Evolutionary conservation across 164 flowering plant species (phyloP).

Genomic region (Magnolia kwangsiensis): DNA sequence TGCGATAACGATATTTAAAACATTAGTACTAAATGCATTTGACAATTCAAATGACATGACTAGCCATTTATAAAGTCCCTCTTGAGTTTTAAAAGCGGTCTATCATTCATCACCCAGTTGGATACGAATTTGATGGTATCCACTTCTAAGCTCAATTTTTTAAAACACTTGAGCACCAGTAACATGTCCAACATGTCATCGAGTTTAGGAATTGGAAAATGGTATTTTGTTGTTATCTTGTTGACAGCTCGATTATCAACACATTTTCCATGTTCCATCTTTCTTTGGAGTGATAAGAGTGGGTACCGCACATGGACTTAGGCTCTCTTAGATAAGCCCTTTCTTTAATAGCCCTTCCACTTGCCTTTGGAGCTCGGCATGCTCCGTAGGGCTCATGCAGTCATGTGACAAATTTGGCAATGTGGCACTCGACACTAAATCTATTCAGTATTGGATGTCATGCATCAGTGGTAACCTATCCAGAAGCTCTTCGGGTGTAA

Average conservation of each 20-base stretch:
- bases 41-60: constrained; percentile 10
- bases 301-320: not conserved
- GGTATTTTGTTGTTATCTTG: constrained; percentile 1
- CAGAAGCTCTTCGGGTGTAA: not conserved
- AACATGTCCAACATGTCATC: not conserved
- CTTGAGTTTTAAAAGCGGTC: constrained; percentile 8
- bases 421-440: not conserved
- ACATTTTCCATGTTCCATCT: constrained; percentile 7
- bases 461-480: not conserved
- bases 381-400: not conserved
- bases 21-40: not conserved
- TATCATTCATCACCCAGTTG: constrained; percentile 6
- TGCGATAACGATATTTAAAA: too few species aligned
- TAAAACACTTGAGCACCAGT: not conserved
- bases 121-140: constrained; percentile 7
- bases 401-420: not conserved
- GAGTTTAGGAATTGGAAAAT: constrained; percentile 2
- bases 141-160: not conserved
- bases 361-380: not conserved
- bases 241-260: not conserved
- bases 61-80: constrained; percentile 6
- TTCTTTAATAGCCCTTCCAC: not conserved
- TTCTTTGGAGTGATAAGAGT: constrained; percentile 3
- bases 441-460: constrained; percentile 2
- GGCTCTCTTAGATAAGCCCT: not conserved